These are phyloP conservation scores for Phytophthora hibernalis DNA, from an alignment of 352 stramenopile genomes.

Conservation along the genomic window DNA sequence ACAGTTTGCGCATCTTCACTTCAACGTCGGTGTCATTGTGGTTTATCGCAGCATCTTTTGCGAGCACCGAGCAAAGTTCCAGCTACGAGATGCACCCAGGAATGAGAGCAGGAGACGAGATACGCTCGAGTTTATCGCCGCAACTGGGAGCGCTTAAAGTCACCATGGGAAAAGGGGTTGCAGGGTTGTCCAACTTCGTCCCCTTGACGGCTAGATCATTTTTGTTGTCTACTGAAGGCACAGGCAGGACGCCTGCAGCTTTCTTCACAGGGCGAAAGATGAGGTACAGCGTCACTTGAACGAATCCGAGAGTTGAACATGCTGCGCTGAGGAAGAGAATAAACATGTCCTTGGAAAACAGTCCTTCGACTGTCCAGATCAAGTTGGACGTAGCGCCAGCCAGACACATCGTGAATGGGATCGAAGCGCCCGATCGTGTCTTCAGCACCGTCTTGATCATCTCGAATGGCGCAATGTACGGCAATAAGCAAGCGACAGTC, in stretches of 20 bases:
- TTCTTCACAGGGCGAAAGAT: slow-evolving; percentile 27
- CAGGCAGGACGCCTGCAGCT: not conserved
- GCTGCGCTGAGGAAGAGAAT: slow-evolving; percentile 30
- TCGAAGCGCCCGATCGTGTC: slow-evolving; percentile 36
- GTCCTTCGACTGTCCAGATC: slow-evolving; percentile 41
- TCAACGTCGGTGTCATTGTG: too few species aligned
- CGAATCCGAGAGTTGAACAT: slow-evolving; percentile 23
- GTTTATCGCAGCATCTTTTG: too few species aligned
- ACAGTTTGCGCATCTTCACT: too few species aligned
- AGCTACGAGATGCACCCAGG: slow-evolving; percentile 15
- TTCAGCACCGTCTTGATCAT: slow-evolving; percentile 47
- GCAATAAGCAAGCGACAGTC: slow-evolving; percentile 35
- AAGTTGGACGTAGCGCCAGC: slow-evolving; percentile 34
- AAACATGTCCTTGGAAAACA: slow-evolving; percentile 31
- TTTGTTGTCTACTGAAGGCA: slow-evolving; percentile 3
- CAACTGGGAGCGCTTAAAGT: slow-evolving; percentile 11
- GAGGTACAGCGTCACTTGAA: slow-evolving; percentile 37
- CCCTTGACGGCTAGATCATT: slow-evolving; percentile 10
- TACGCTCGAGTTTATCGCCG: slow-evolving; percentile 10
- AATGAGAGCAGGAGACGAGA: slow-evolving; percentile 10
- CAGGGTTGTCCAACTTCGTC: not conserved
- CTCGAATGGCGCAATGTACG: slow-evolving; percentile 47
- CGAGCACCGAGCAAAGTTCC: too few species aligned
- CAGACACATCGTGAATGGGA: slow-evolving; percentile 44
- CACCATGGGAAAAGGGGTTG: not conserved